Percentiles rank a stretch among this genome's conserved stretches.
Conservation (phyloP, 805 yeast species). For the Tetrapisispora nanseiensis region DNA sequence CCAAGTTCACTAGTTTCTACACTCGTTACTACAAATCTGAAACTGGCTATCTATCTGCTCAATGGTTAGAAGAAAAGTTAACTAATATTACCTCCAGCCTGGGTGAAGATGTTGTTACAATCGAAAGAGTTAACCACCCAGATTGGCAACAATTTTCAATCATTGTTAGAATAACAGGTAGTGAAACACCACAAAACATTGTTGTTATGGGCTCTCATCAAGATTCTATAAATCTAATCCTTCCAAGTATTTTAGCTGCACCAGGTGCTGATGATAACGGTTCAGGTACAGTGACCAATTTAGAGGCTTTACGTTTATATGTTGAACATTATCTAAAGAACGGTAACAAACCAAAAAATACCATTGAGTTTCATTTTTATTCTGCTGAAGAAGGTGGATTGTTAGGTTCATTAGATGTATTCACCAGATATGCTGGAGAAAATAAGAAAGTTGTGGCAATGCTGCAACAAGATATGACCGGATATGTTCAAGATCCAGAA, state of each 20-base stretch:
- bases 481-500: constrained; percentile 51
- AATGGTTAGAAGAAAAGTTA: constrained; percentile 54
- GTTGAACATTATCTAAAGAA: constrained; percentile 23
- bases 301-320: constrained; percentile 66
- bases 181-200: constrained; percentile 30
- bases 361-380: constrained; percentile 88
- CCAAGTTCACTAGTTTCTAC: constrained; percentile 55
- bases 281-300: constrained; percentile 69
- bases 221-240: constrained; percentile 67
- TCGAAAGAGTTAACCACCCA: constrained; percentile 47
- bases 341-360: constrained; percentile 48
- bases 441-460: constrained; percentile 57
- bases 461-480: constrained; percentile 95
- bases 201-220: constrained; percentile 85
- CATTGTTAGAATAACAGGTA: constrained; percentile 54
- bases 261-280: constrained; percentile 98
- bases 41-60: constrained; percentile 59
- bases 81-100: constrained; percentile 18
- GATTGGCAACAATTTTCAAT: constrained; percentile 74
- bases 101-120: constrained; percentile 31
- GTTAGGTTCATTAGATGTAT: constrained; percentile 76
- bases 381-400: constrained; percentile 93
- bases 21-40: constrained; percentile 70
- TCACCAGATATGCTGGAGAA: constrained; percentile 38
- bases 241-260: constrained; percentile 60